Evolutionary conservation across 2,329 filamentous ascomycete genomes (phyloP).

Genomic region (Pseudogymnoascus sp.): DNA sequence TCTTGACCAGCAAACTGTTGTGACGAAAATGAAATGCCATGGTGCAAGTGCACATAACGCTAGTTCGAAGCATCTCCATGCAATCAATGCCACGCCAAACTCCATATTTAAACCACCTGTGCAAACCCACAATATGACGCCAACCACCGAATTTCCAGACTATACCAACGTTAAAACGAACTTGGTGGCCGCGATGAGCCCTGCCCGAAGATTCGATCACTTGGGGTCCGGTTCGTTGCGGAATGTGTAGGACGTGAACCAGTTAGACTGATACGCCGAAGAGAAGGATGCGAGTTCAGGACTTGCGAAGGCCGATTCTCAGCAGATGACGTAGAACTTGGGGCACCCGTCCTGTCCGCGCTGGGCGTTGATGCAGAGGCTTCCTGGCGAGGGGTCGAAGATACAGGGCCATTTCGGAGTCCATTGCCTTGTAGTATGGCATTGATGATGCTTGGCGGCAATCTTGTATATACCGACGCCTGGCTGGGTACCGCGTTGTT

Average conservation of each 20-base stretch:
- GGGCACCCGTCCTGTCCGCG: neutral
- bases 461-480: neutral
- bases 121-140: neutral
- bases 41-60: conserved; percentile 3
- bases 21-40: neutral
- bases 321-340: neutral
- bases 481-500: neutral
- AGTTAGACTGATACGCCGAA: neutral
- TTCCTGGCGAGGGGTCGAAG: neutral
- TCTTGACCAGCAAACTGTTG: conserved; percentile 7
- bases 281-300: neutral
- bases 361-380: neutral
- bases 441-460: conserved; percentile 5
- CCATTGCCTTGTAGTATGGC: neutral
- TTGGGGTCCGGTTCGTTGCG: neutral
- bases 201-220: neutral
- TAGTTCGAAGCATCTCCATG: neutral
- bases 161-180: neutral
- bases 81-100: conserved; percentile 1
- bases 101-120: conserved; percentile 1
- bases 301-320: neutral
- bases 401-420: neutral
- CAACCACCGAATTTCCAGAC: neutral
- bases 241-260: neutral
- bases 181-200: neutral